Base-by-base conservation (phyloP, 2,329 filamentous ascomycete species). In the Teratosphaeriaceae sp. region DNA sequence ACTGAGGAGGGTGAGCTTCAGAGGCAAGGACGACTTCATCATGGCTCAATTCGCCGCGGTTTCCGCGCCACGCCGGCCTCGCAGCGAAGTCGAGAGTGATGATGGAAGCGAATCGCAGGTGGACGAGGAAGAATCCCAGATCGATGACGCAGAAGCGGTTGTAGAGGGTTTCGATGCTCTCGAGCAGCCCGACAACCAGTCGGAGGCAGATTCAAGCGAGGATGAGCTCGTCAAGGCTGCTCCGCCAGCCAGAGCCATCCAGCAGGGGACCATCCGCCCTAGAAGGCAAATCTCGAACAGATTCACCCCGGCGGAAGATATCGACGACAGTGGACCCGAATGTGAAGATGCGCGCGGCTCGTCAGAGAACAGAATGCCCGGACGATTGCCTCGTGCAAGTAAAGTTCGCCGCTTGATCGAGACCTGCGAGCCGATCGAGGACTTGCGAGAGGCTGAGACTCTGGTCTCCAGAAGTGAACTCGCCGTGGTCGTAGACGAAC, bases 41-140 rank as follows among this genome's bases (percentile, higher is more conserved):
- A 41, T 37, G 24, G 48, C 50, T 24, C 49, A 57, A 22, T 44
- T 61, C 13, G 54, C 58, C 5, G 52, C 55, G 1, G 38, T 61
- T 20, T 48, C 45, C 11, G 57, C 57, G 19, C 57, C 57, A 4
- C 47, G n/a, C 24, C 43, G 53, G 19, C 35, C 6, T 12, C 19
- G 9, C 3, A 44, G 40, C 19, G 41, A 44, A 4, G 44, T 40
- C 18, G 43, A 42, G 3, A 38, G 41, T 40, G 41, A 13, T 48
- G 48, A 47, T 18, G 51, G 46, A 3, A 48, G 53, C 5, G 46
- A 48, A 9, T 18, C 21, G 35, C 44, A 48, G 13, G 51, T 24
- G 13, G 44, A 47, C 18, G 19, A 44, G 16, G 48, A 52, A 6
- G 36, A 45, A 16, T 34, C 31, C 15, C 31, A 19, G 18, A 34